Base-by-base conservation (phyloP, 2,329 filamentous ascomycete species). In the Lachnellula arida region DNA sequence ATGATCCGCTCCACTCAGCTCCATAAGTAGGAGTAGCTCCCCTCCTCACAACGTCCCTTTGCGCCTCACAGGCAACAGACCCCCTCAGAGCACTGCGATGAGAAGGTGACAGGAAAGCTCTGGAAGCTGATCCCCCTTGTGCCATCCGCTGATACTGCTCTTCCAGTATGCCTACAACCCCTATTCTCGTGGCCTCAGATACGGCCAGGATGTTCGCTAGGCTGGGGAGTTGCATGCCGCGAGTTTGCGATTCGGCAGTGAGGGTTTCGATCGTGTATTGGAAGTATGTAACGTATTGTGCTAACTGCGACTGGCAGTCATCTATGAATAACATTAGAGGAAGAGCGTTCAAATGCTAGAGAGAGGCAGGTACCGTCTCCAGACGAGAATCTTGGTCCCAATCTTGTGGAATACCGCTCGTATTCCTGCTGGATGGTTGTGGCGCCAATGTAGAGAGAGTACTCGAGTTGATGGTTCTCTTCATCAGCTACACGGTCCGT, bases 101-200 rank as follows among this genome's bases (percentile, higher is more conserved):
- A 48, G 46, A 35, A 22, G 44, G 49, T 25, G 56, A 53, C 7
- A 55, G 34, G 5, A 53, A 50, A 5, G 56, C 28, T 48, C 32
- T 37, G 9, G 52, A 49, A 3, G 46, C 14, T 2, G 49, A 49
- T 15, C 46, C 53, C 6, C 19, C 32, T 25, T 42, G 42, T 2
- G 23, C 17, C 51, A 59, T 53, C 14, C 54, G 40, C 35, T 57
- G 47, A 23, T 59, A 59, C 40, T 57, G 54, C 11, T 57, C 54
- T 52, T 22, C 23, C 11, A 59, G 23, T 5, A 53, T 42, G 25
- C 15, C 19, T 6, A 57, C 51, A 32, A 52, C 51, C 4, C 32
- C 44, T 6, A 14, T 46, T 37, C 57, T 46, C 11, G 54, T 56
- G 15, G 49, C 34, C 11, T 59, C 57, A 1, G 54, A 59, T 12